Conservation (phyloP, 2,329 filamentous ascomycete genomes). For the Bipolaris zeicola region DNA sequence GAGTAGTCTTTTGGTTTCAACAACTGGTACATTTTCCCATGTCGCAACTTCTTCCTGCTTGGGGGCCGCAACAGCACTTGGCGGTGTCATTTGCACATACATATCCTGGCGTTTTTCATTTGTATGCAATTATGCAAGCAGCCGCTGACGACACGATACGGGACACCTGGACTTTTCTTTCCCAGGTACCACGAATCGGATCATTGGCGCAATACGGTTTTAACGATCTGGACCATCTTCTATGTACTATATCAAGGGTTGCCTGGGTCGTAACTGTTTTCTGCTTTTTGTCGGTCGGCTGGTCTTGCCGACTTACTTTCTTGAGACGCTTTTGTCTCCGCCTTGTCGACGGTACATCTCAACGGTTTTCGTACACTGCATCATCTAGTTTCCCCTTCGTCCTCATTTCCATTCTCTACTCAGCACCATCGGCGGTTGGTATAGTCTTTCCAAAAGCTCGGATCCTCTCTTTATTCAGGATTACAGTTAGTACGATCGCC, state of each 20-base stretch:
- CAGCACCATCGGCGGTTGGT: conserved; percentile 17
- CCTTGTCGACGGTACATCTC: conserved; percentile 10
- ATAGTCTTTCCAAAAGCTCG: conserved; percentile 29
- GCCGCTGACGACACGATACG: conserved; percentile 44
- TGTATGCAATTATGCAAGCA: conserved; percentile 39
- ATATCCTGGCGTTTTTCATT: conserved; percentile 37
- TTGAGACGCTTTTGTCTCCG: conserved; percentile 16
- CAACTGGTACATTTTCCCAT: conserved; percentile 22
- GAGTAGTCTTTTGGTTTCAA: conserved; percentile 39
- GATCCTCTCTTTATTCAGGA: conserved; percentile 26
- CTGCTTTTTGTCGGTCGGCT: conserved; percentile 34
- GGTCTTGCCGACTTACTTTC: conserved; percentile 31
- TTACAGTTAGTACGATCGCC: conserved; percentile 17
- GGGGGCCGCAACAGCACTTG: conserved; percentile 33
- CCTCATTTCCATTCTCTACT: conserved; percentile 9
- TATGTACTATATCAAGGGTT: conserved; percentile 49
- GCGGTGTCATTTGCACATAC: conserved; percentile 27
- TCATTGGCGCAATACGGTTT: conserved; percentile 43
- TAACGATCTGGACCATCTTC: conserved; percentile 40
- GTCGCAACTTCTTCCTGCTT: conserved; percentile 41
- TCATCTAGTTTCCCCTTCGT: conserved; percentile 8
- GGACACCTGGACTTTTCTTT: conserved; percentile 39
- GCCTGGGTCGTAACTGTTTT: conserved; percentile 30
- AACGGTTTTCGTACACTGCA: conserved; percentile 16
- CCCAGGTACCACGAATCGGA: conserved; percentile 42